Conservation (phyloP, 179 eudicot species). For the Actinidia chinensis region DNA sequence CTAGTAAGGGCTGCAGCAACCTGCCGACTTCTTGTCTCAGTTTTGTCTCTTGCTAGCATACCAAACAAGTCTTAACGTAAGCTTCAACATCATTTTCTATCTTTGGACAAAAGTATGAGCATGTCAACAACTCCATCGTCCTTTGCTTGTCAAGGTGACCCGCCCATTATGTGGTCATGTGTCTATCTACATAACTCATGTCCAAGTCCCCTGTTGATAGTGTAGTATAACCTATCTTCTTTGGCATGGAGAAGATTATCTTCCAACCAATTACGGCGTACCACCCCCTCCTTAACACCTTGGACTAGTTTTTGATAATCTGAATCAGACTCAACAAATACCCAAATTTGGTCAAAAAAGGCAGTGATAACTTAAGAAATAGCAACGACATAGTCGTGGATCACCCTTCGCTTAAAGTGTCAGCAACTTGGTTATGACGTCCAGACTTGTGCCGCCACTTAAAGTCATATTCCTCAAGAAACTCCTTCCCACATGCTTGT, state of each 20-base stretch:
- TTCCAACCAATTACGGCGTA: conserved; percentile 2
- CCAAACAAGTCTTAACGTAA: conserved; percentile 17
- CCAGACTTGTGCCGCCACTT: no score
- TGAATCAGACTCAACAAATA: not conserved
- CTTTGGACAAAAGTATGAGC: conserved; percentile 9
- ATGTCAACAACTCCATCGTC: not conserved
- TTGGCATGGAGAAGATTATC: conserved; percentile 8
- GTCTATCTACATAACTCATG: not conserved
- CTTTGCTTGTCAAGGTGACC: conserved; percentile 3
- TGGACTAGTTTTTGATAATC: not conserved
- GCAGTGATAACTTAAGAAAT: not conserved
- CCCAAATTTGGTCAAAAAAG: not conserved
- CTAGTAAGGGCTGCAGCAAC: conserved; percentile 9
- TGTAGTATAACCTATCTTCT: conserved; percentile 2
- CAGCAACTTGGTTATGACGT: not conserved
- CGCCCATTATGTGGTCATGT: conserved; percentile 11
- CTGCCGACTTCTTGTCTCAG: not conserved
- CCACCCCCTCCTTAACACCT: not conserved
- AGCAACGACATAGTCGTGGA: not conserved
- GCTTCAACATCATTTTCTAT: conserved; percentile 14
- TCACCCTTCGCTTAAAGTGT: not conserved
- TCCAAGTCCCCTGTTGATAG: not conserved
- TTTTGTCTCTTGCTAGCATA: conserved; percentile 24
- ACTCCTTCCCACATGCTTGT: not conserved
- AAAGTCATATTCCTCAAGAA: no score